Percentiles rank a stretch among this genome's conserved stretches.
These are phyloP conservation scores for Fusarium sp. DNA, from an alignment of 2,329 filamentous ascomycete genomes.

Conservation along the genomic window DNA sequence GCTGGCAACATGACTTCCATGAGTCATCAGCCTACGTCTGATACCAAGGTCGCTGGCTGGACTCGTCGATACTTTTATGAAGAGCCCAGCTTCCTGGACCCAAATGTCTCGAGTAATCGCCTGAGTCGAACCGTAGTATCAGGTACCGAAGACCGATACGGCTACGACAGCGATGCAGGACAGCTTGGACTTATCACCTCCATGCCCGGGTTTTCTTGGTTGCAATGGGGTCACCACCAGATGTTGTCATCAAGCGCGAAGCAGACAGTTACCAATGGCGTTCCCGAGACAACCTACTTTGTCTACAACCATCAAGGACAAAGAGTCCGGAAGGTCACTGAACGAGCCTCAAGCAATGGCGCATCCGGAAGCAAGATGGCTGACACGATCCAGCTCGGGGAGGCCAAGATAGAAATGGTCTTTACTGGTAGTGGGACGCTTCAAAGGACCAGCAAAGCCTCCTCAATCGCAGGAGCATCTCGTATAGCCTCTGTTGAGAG, in stretches of 20 bases:
- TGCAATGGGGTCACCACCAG: constrained; percentile 14
- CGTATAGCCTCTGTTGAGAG: too few relatives aligned
- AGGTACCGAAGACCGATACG: neutral
- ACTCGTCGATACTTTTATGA: neutral
- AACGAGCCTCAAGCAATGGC: too few relatives aligned
- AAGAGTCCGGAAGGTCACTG: constrained; percentile 18
- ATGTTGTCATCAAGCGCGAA: neutral
- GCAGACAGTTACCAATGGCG: neutral
- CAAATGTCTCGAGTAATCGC: neutral
- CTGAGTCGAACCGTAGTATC: neutral
- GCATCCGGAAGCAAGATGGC: too few relatives aligned
- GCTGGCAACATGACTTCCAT: neutral
- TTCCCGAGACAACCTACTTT: constrained; percentile 22
- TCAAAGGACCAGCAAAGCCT: too few relatives aligned
- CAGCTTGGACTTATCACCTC: constrained; percentile 6
- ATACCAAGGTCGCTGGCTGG: neutral
- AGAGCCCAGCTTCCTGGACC: neutral
- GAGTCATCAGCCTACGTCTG: neutral
- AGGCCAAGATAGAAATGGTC: too few relatives aligned
- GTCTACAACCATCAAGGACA: constrained; percentile 14
- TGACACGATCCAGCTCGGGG: too few relatives aligned
- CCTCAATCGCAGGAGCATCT: too few relatives aligned
- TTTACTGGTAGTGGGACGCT: too few relatives aligned
- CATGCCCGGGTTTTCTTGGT: neutral
- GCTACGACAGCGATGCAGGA: neutral